phyloP scores from a whole-genome alignment of 75 land plant genomes.

The Ceratopteris richardii region DNA sequence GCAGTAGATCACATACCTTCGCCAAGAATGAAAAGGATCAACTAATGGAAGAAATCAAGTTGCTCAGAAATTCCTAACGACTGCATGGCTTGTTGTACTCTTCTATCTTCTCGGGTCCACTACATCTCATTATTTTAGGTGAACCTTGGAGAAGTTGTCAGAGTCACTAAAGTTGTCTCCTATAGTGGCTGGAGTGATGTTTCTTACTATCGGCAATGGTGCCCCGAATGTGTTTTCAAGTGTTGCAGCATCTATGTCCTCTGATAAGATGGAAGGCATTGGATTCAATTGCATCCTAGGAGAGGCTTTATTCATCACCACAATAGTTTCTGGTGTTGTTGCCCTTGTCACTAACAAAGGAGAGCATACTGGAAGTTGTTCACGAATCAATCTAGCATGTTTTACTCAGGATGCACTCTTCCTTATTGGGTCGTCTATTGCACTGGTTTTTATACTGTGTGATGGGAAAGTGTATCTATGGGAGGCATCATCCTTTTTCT shows the following conservation, averaged over 20 bases:
- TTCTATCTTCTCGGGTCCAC: slow-evolving; percentile 58
- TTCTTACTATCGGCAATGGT: slow-evolving; percentile 63
- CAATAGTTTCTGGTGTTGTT: slow-evolving; percentile 41
- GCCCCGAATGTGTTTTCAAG: slow-evolving; percentile 58
- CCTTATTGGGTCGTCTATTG: slow-evolving; percentile 30
- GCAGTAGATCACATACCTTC: too few species aligned
- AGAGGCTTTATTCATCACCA: slow-evolving; percentile 52
- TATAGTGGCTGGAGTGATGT: slow-evolving; percentile 52
- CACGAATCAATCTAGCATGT: slow-evolving; percentile 23
- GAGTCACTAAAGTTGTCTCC: slow-evolving; percentile 40
- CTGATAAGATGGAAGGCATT: slow-evolving; percentile 20
- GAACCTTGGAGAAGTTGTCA: slow-evolving; percentile 43
- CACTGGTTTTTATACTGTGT: slow-evolving; percentile 31
- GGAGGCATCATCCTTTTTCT: slow-evolving; percentile 43
- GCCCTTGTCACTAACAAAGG: slow-evolving; percentile 7
- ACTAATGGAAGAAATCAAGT: too few species aligned
- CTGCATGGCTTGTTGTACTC: slow-evolving; percentile 40
- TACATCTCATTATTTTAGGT: slow-evolving; percentile 48
- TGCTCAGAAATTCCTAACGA: slow-evolving; percentile 1
- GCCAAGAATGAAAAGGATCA: too few species aligned
- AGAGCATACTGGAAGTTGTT: background rate
- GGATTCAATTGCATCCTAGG: slow-evolving; percentile 54
- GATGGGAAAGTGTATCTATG: slow-evolving; percentile 39
- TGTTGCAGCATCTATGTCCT: slow-evolving; percentile 38
- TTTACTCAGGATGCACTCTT: slow-evolving; percentile 54